Conservation (phyloP, 495 filamentous ascomycete genomes). For the Bacidia rubella region DNA sequence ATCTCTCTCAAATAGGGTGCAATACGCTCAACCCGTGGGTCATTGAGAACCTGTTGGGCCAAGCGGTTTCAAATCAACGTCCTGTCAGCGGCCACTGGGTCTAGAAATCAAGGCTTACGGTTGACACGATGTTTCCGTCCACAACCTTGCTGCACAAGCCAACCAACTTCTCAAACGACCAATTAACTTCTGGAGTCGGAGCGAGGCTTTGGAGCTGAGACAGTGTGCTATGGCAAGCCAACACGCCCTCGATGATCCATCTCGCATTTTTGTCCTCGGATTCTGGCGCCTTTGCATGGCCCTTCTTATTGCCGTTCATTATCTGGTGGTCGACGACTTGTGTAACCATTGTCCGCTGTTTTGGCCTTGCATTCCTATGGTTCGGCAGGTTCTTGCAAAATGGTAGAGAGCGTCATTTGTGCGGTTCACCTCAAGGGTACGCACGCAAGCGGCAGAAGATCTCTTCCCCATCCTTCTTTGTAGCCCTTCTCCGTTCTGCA, state of each 20-base stretch:
- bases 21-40: conserved; percentile 17
- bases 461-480: too few species aligned
- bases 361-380: too few species aligned
- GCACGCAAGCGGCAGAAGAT: not conserved
- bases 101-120: conserved; percentile 5
- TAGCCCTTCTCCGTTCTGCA: too few species aligned
- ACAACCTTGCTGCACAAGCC: conserved; percentile 20
- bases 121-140: conserved; percentile 6
- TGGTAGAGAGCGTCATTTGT: not conserved
- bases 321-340: too few species aligned
- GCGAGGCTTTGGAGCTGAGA: conserved; percentile 4
- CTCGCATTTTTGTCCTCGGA: too few species aligned
- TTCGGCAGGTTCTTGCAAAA: not conserved
- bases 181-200: conserved; percentile 24
- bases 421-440: conserved; percentile 1
- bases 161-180: conserved; percentile 25
- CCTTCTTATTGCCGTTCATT: not conserved
- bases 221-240: conserved; percentile 10
- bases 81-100: not conserved
- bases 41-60: conserved; percentile 17
- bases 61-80: not conserved
- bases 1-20: conserved; percentile 21
- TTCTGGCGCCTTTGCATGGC: not conserved
- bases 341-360: too few species aligned
- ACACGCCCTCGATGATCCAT: conserved; percentile 6